Conservation (phyloP, 352 stramenopile genomes). For the Globisporangium megalacanthum region DNA sequence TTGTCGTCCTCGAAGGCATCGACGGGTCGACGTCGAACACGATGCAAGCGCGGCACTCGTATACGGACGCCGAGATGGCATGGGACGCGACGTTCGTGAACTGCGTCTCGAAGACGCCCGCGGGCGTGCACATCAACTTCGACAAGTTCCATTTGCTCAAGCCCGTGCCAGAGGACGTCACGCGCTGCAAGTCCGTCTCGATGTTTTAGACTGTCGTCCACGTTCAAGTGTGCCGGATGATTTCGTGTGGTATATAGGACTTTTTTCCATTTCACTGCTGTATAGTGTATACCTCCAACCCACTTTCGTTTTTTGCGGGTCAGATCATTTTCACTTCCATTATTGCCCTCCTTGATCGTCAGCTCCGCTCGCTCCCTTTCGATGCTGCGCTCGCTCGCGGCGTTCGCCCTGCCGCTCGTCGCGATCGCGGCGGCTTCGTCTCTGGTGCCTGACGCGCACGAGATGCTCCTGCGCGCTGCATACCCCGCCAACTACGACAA, state of each 20-base stretch:
- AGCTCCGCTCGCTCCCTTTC: neutral
- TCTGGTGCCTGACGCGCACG: neutral
- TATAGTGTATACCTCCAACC: too few species aligned
- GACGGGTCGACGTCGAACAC: constrained; percentile 84
- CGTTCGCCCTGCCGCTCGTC: neutral
- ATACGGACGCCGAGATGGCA: constrained; percentile 73
- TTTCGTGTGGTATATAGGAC: too few species aligned
- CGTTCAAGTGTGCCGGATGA: too few species aligned
- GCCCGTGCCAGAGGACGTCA: constrained; percentile 52
- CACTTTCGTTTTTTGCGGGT: too few species aligned
- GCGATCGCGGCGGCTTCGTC: neutral
- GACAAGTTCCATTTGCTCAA: constrained; percentile 76
- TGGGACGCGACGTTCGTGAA: constrained; percentile 78
- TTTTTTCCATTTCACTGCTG: neutral
- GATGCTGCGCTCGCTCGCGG: neutral
- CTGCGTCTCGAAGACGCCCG: constrained; percentile 54
- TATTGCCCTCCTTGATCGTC: neutral
- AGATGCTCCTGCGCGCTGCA: neutral
- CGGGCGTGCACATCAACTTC: constrained; percentile 71
- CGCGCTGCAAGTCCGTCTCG: constrained; percentile 13
- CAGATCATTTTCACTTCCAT: neutral
- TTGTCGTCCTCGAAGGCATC: constrained; percentile 80
- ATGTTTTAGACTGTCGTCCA: constrained; percentile 12
- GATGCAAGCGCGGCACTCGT: constrained; percentile 82
- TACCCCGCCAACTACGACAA: constrained; percentile 12